Evolutionary conservation across 768 basidiomycete genomes (phyloP), one percentile per base, ranked within the genome.

Genomic region (Suillus subluteus): DNA sequence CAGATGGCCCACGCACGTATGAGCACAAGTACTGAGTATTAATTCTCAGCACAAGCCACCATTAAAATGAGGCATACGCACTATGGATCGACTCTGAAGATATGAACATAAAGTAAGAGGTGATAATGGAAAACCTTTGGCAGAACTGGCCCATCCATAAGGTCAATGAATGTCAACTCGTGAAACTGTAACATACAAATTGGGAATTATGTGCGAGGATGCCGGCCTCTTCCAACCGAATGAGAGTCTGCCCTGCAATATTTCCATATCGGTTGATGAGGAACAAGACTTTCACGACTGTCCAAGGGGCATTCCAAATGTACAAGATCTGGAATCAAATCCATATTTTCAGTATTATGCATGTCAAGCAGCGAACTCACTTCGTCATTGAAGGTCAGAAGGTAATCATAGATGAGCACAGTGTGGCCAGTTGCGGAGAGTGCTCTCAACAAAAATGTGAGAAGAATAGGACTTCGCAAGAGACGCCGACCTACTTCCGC

Each of bases 381-480:
- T 67, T 78, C 76, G 64, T 73, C 67, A 15, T 64, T 37, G 48
- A 76, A 7, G 21, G 76, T 78, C 1, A 76, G 58, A 56, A 76
- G 15, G 62, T 75, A 71, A 43, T 76, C 75, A 23, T 75, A 75
- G 8, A 70, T 46, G 6, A 76, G 73, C 3, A 76, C 44, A 21
- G 73, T 58, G 30, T 58, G 50, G 26, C 75, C 76, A 55, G 71
- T 58, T 55, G 74, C 40, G 30, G 68, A 61, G 41, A 48, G 54
- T 2, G 38, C 1, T 55, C 74, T 75, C 37, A 18, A 41, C 18
- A 2, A 18, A 21, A 12, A 30, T 13, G 18, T 43, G 59, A 61
- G 40, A 59, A 59, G 6, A 2, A 30, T 6, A 21, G 5, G 26
- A 30, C 32, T 12, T 21, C 26, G 18, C 26, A 43, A 12, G 9